phyloP scores from a whole-genome alignment of 148 eudicot genomes.

The Silene latifolia region DNA sequence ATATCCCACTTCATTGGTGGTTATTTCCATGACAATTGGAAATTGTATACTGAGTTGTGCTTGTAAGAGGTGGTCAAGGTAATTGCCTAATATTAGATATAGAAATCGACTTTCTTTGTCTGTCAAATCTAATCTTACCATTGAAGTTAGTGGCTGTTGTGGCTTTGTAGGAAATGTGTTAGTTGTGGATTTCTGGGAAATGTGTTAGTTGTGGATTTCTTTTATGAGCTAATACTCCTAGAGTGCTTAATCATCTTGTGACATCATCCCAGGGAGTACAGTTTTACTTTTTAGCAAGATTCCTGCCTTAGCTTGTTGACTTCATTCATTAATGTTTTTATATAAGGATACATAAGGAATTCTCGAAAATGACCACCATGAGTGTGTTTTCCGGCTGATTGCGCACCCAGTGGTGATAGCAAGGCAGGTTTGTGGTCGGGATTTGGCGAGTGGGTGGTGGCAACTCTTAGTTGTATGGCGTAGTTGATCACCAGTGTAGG shows the following conservation, averaged over 20 bases:
- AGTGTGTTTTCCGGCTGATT: no score
- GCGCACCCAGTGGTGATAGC: no score
- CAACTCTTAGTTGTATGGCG: no score
- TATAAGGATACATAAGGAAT: no score
- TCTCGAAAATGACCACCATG: no score
- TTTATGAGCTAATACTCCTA: neutral
- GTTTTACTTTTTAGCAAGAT: no score
- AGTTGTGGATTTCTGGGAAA: neutral
- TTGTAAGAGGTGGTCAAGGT: neutral
- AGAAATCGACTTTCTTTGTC: neutral
- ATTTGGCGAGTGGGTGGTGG: no score
- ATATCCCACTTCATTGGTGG: neutral
- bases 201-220: neutral
- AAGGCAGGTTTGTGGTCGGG: no score
- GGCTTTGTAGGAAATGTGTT: no score
- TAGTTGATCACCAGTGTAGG: no score
- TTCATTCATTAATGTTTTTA: no score
- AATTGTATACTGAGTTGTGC: neutral
- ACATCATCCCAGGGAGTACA: neutral
- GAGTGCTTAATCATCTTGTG: neutral
- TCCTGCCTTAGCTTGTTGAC: no score
- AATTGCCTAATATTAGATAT: neutral
- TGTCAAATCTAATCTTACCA: neutral
- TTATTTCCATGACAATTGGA: neutral
- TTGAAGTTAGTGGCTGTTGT: neutral